Evolutionary conservation across 2,329 filamentous ascomycete genomes (phyloP).

Genomic region (Trichoderma koningiopsis): DNA sequence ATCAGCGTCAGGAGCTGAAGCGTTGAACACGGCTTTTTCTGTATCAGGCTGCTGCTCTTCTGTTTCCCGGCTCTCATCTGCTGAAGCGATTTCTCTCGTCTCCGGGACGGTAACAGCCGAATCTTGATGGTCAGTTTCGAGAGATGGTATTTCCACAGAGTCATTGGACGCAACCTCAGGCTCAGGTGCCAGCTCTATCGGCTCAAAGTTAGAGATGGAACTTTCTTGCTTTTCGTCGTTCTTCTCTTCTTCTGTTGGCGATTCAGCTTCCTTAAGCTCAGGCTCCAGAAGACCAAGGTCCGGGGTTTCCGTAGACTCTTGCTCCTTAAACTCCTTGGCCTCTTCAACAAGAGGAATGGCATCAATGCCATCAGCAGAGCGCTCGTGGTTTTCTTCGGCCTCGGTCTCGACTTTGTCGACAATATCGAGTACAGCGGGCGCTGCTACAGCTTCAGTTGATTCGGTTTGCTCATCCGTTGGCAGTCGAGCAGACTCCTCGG

Average conservation of each 20-base stretch:
- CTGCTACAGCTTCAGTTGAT: constrained; percentile 5
- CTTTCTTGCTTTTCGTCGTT: constrained; percentile 38
- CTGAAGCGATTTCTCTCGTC: neutral
- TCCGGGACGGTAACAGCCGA: neutral
- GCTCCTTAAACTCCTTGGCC: neutral
- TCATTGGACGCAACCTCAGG: neutral
- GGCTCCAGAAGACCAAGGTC: constrained; percentile 7
- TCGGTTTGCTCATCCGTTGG: constrained; percentile 23
- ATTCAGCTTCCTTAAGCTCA: neutral
- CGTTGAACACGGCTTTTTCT: neutral
- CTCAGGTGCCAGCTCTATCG: constrained; percentile 33
- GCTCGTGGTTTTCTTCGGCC: neutral
- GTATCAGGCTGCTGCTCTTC: neutral
- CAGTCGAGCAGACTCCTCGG: neutral
- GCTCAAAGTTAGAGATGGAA: constrained; percentile 32
- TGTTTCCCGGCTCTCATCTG: neutral
- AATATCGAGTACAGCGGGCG: neutral
- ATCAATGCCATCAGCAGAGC: neutral
- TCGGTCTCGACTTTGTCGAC: neutral
- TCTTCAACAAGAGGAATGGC: neutral
- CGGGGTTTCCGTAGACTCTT: neutral
- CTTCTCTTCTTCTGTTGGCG: constrained; percentile 39
- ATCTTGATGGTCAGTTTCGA: neutral
- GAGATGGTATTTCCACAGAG: neutral
- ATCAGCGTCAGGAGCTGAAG: neutral